Conservation (phyloP, 78 protist genomes). For the Chrysochromulina tobinii region DNA sequence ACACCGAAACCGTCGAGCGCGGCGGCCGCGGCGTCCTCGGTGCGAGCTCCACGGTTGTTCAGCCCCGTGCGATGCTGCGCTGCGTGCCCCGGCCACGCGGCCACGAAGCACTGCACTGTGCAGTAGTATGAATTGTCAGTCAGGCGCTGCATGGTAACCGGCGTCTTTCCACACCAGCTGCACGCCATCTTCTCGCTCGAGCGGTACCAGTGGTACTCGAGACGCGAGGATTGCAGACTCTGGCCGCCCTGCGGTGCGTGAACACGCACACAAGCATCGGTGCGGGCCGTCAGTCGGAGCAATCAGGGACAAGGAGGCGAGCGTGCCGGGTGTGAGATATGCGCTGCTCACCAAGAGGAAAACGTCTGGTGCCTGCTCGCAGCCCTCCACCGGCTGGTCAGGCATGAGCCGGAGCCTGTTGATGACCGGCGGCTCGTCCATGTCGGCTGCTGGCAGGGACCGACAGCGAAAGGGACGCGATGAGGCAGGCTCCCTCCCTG, state of each 20-base stretch:
- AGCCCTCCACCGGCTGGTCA: constrained; percentile 17
- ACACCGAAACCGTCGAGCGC: background rate
- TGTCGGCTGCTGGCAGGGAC: too few species aligned
- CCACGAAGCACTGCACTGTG: background rate
- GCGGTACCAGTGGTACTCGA: constrained; percentile 5
- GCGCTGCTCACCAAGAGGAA: background rate
- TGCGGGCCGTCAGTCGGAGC: too few species aligned
- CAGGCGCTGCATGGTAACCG: background rate
- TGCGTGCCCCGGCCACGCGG: background rate
- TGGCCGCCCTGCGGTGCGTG: too few species aligned
- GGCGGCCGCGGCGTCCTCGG: background rate
- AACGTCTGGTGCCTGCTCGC: constrained; percentile 1
- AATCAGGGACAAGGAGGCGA: too few species aligned
- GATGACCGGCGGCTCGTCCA: background rate
- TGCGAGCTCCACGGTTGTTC: background rate
- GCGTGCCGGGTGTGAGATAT: too few species aligned
- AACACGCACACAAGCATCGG: too few species aligned
- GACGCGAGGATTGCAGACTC: background rate
- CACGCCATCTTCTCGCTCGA: background rate
- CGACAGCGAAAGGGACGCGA: too few species aligned
- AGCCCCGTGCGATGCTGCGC: constrained; percentile 7
- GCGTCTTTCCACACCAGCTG: background rate
- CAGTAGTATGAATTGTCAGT: background rate
- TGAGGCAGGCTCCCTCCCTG: too few species aligned
- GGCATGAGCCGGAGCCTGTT: background rate